Base-by-base conservation (phyloP, 78 protist species). In the Dictyostelium brefeldianum region DNA sequence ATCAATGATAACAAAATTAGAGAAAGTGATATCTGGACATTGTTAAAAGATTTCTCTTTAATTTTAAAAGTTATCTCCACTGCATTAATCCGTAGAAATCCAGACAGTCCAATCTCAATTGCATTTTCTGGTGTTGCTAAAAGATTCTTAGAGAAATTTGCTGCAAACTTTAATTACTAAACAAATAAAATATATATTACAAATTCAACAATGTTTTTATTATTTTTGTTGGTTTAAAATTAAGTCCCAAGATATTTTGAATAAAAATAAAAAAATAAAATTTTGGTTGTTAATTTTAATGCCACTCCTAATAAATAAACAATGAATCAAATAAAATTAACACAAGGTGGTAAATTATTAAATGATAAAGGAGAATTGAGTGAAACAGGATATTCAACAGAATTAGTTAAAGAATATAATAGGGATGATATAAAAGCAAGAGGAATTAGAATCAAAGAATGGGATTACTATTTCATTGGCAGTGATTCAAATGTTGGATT, bases 31-130 rank as follows among this genome's bases (percentile, higher is more conserved):
- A 71, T 82, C 6, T 82, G 46, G 50, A 69, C 36, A 10, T 25
- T 51, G 1, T 22, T 69, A 20, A 82, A 69, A 70, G 90, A 82
- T 7, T 82, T 82, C 43, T 20, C 53, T 27, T 36, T 82, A 29
- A 53, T 36, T 4, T 77, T 82, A 62, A 82, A 82, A n/a, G 59
- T 56, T 59, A 78, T 78, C 56, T 25, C 48, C 25, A 31, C 50
- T 25, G 43, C 56, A 10, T 31, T 78, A 18, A 6, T 20, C 18
- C 27, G 47, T 14, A 29, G 70, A 54, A 12, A 22, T 54, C 73
- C 43, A 18, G 73, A 78, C 31, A 9, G n/a, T 10, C 67, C 83
- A 51, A 54, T 78, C 8, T 29, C 70, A 14, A 11, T 54, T 31
- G 83, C 83, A 14, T 78, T 78, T 50, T 22, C 29, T 6, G 70